Conservation (phyloP, 768 basidiomycete genomes). For the Pleurotus giganteus region DNA sequence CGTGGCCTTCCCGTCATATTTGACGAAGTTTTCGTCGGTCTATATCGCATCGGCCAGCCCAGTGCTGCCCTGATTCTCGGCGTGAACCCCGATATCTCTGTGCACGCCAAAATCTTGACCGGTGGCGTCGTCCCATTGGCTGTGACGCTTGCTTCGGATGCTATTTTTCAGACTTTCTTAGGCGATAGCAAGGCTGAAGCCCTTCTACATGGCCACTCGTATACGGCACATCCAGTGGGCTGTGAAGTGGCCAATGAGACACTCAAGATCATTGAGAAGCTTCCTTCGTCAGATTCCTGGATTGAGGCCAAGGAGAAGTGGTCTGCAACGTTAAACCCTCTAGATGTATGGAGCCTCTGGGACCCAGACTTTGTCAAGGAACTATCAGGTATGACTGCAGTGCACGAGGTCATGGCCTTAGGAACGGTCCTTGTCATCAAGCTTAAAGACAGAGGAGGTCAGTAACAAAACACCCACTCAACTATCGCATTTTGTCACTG, state of each 20-base stretch:
- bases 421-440: slow-evolving; percentile 85
- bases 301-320: slow-evolving; percentile 56
- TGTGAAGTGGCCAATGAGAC: slow-evolving; percentile 89
- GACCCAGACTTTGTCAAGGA: slow-evolving; percentile 64
- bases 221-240: slow-evolving; percentile 91
- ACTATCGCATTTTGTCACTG: not conserved
- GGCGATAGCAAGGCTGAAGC: slow-evolving; percentile 79
- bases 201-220: slow-evolving; percentile 91
- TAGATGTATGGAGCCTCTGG: slow-evolving; percentile 84
- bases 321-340: slow-evolving; percentile 25
- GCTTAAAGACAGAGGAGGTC: slow-evolving; percentile 52
- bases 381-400: slow-evolving; percentile 53
- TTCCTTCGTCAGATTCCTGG: slow-evolving; percentile 56
- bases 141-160: slow-evolving; percentile 77
- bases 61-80: slow-evolving; percentile 67
- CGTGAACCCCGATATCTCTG: slow-evolving; percentile 80
- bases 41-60: slow-evolving; percentile 81
- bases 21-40: slow-evolving; percentile 93
- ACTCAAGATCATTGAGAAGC: slow-evolving; percentile 59
- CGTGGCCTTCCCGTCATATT: slow-evolving; percentile 86
- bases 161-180: slow-evolving; percentile 78
- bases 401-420: slow-evolving; percentile 81
- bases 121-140: slow-evolving; percentile 89
- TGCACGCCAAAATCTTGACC: slow-evolving; percentile 91
- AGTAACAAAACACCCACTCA: slow-evolving; percentile 33